These are phyloP conservation scores for Amphicarpaea edgeworthii DNA, from an alignment of 306 rosid species.

Conservation along the genomic window DNA sequence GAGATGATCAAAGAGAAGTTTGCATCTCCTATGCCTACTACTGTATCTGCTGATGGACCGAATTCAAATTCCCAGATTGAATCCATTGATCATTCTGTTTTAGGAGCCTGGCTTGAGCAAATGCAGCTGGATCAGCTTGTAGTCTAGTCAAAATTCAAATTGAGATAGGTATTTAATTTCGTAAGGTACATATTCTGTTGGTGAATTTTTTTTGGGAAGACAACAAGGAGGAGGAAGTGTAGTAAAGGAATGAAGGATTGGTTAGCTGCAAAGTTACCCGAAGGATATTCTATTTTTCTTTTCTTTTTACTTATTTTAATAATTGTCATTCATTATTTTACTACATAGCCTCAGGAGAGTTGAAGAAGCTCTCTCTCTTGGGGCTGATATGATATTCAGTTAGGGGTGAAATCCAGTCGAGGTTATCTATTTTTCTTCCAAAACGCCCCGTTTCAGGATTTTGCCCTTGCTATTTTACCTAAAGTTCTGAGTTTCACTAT, in stretches of 20 bases:
- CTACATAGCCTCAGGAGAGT: slow-evolving; percentile 47
- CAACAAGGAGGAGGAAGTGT: slow-evolving; percentile 41
- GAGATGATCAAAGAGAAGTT: slow-evolving; percentile 75
- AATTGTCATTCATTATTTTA: slow-evolving; percentile 56
- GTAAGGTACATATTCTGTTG: slow-evolving; percentile 57
- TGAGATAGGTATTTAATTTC: slow-evolving; percentile 56
- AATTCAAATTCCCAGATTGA: slow-evolving; percentile 70
- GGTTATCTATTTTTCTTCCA: slow-evolving; percentile 52
- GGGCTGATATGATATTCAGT: slow-evolving; percentile 24
- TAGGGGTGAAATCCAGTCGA: slow-evolving; percentile 45
- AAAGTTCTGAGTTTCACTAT: background rate
- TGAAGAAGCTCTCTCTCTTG: slow-evolving; percentile 41
- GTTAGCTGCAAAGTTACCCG: slow-evolving; percentile 25
- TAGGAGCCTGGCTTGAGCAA: slow-evolving; percentile 94
- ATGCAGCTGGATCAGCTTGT: slow-evolving; percentile 80
- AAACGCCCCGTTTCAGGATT: slow-evolving; percentile 43
- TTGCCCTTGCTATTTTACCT: slow-evolving; percentile 5
- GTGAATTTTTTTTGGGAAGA: slow-evolving; percentile 44
- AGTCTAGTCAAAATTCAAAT: slow-evolving; percentile 57
- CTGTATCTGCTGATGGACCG: slow-evolving; percentile 63
- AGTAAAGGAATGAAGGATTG: background rate
- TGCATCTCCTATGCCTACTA: slow-evolving; percentile 48
- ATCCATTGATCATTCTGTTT: slow-evolving; percentile 70
- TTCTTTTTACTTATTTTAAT: background rate
- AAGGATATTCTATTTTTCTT: slow-evolving; percentile 45